A percentile compares a stretch with the other conserved stretches of the same genome.
Conservation (phyloP, 139 green algal species). For the Yamagishiella unicocca region DNA sequence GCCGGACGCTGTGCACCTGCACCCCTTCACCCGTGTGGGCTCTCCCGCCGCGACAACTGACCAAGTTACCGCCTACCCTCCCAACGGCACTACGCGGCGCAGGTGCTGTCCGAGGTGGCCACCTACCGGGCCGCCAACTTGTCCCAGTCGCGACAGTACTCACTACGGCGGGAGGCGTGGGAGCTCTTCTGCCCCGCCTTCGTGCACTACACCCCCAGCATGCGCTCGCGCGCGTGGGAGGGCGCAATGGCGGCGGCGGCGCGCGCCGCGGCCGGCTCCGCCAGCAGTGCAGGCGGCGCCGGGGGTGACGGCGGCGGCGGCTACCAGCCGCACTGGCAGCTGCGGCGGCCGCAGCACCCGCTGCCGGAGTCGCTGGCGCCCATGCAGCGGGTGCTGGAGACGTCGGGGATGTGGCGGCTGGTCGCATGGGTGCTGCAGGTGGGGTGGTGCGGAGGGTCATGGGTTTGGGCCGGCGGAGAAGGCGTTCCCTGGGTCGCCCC, state of each 20-base stretch:
- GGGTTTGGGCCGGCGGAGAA: background rate
- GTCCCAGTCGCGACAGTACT: background rate
- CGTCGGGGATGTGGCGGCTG: background rate
- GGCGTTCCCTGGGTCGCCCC: background rate
- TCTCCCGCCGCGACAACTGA: too few species aligned
- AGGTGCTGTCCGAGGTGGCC: constrained; percentile 35
- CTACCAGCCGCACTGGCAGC: constrained; percentile 42
- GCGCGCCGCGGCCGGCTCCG: background rate
- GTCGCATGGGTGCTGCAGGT: constrained; percentile 37
- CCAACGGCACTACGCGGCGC: too few species aligned
- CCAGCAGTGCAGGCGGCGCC: background rate
- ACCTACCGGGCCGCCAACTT: constrained; percentile 23
- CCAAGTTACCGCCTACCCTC: too few species aligned
- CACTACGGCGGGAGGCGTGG: constrained; percentile 26
- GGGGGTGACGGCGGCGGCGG: background rate
- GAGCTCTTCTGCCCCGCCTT: constrained; percentile 28
- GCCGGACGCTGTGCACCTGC: too few species aligned
- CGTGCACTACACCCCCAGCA: constrained; percentile 20
- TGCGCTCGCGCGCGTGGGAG: constrained; percentile 28
- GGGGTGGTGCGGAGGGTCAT: background rate
- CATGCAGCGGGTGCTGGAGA: constrained; percentile 24
- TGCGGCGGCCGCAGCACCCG: constrained; percentile 26
- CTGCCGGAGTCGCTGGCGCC: constrained; percentile 26
- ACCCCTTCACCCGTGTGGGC: too few species aligned
- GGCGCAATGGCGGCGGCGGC: background rate